Conservation (phyloP, 345 rosid species). For the Gossypioides kirkii region DNA sequence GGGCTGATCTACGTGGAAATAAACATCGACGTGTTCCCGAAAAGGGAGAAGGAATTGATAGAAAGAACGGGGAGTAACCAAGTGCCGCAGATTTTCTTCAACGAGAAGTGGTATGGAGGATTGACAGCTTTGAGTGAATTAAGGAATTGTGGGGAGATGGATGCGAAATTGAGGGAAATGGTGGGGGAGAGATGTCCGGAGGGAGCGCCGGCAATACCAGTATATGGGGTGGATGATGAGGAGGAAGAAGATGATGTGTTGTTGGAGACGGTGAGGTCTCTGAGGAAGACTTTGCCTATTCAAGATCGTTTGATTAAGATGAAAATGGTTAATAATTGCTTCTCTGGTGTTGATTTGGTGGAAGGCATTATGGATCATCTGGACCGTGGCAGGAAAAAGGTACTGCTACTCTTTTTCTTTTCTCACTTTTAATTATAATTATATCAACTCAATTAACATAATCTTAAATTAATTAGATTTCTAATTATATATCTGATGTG, state of each 20-base stretch:
- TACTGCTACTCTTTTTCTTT: conserved; percentile 11
- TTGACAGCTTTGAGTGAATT: conserved; percentile 68
- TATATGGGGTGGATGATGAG: conserved; percentile 61
- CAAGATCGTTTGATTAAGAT: conserved; percentile 80
- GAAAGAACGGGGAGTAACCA: conserved; percentile 54
- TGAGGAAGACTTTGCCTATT: conserved; percentile 68
- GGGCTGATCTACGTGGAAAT: conserved; percentile 67
- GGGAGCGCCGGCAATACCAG: conserved; percentile 56
- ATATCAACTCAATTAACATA: too few relatives aligned
- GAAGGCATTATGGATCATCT: conserved; percentile 55
- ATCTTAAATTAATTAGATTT: too few relatives aligned
- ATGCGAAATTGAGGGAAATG: conserved; percentile 50
- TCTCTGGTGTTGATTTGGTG: conserved; percentile 66
- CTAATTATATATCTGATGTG: too few relatives aligned
- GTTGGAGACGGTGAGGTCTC: conserved; percentile 39
- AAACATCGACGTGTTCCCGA: conserved; percentile 71
- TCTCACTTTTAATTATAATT: not conserved
- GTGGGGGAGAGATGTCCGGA: conserved; percentile 39
- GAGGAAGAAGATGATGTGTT: conserved; percentile 52
- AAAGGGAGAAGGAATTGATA: conserved; percentile 55
- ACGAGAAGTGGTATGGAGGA: conserved; percentile 76
- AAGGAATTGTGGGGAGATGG: conserved; percentile 61
- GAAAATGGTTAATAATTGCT: conserved; percentile 85
- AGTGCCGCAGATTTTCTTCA: conserved; percentile 88
- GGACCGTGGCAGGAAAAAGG: conserved; percentile 75